Percentiles rank a stretch among this genome's conserved stretches.
phyloP scores from a whole-genome alignment of 805 yeast genomes.

The Pachysolen tannophilus region DNA sequence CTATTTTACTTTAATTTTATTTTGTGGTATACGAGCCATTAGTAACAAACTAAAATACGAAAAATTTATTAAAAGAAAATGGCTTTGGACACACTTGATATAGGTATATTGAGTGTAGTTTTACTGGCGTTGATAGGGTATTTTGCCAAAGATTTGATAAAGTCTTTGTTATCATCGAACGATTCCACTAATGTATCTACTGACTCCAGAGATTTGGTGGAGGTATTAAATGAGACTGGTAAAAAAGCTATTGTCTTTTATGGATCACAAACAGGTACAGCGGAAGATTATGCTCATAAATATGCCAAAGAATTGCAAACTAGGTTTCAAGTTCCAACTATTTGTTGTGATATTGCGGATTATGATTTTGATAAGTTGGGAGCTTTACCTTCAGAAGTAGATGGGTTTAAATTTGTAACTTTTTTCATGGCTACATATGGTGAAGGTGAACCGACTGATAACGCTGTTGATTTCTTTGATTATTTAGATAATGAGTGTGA shows the following conservation, averaged over 20 bases:
- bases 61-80: too few species aligned
- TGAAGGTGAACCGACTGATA: constrained; percentile 98
- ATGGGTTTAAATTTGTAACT: constrained; percentile 42
- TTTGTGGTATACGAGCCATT: too few species aligned
- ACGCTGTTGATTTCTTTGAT: constrained; percentile 74
- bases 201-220: constrained; percentile 48
- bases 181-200: constrained; percentile 27
- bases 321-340: constrained; percentile 70
- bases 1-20: too few species aligned
- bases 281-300: constrained; percentile 92
- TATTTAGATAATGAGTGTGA: constrained; percentile 55
- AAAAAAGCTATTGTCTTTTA: constrained; percentile 77
- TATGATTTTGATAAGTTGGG: constrained; percentile 76
- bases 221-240: constrained; percentile 47
- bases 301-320: constrained; percentile 83
- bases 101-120: constrained; percentile 57
- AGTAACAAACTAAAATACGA: too few species aligned
- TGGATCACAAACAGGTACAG: constrained; percentile 98
- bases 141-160: constrained; percentile 53
- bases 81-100: constrained; percentile 69
- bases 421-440: constrained; percentile 92
- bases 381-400: constrained; percentile 47
- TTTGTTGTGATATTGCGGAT: constrained; percentile 85
- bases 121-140: constrained; percentile 60
- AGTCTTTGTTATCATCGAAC: constrained; percentile 26